These are phyloP conservation scores for Ophiostoma fasciatum DNA, from an alignment of 2,329 filamentous ascomycete species.

Conservation along the genomic window DNA sequence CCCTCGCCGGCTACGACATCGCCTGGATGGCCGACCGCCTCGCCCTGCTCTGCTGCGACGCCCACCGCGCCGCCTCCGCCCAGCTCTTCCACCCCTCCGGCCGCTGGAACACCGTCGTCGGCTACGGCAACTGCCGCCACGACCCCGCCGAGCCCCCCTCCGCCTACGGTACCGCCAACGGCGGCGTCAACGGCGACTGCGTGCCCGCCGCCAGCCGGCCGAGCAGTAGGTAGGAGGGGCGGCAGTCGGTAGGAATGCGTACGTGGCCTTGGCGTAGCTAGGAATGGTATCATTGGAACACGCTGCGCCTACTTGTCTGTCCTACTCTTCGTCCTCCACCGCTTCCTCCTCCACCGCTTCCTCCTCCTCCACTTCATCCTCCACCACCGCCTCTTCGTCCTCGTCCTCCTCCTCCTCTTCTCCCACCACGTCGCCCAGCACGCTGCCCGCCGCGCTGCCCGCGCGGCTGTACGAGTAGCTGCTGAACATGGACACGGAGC, in stretches of 20 bases:
- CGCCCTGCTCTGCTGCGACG: constrained; percentile 10
- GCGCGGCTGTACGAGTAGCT: constrained; percentile 22
- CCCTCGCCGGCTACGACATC: constrained; percentile 4
- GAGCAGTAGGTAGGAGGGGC: too few species aligned
- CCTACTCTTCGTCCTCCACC: constrained; percentile 5
- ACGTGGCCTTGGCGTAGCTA: too few species aligned
- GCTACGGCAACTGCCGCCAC: constrained; percentile 12
- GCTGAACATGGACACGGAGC: constrained; percentile 32
- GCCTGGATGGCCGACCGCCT: constrained; percentile 10
- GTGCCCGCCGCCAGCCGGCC: not conserved
- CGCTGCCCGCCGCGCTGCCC: constrained; percentile 16
- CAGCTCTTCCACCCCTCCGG: constrained; percentile 11
- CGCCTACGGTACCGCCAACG: constrained; percentile 6
- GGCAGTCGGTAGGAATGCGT: too few species aligned
- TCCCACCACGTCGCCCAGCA: constrained; percentile 7
- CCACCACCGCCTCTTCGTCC: constrained; percentile 5
- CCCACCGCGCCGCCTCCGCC: constrained; percentile 6
- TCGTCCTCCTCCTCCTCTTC: constrained; percentile 7
- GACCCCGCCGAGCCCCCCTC: constrained; percentile 5
- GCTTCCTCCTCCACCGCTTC: constrained; percentile 7
- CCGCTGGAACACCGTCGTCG: constrained; percentile 9
- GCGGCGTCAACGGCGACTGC: constrained; percentile 10
- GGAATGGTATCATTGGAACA: too few species aligned
- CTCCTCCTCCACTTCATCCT: constrained; percentile 7
- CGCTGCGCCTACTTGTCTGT: too few species aligned